Evolutionary conservation across 495 filamentous ascomycete species (phyloP), one percentile per base, ranked within the genome.

Genomic region (Pseudomonodictys pantanalensis): DNA sequence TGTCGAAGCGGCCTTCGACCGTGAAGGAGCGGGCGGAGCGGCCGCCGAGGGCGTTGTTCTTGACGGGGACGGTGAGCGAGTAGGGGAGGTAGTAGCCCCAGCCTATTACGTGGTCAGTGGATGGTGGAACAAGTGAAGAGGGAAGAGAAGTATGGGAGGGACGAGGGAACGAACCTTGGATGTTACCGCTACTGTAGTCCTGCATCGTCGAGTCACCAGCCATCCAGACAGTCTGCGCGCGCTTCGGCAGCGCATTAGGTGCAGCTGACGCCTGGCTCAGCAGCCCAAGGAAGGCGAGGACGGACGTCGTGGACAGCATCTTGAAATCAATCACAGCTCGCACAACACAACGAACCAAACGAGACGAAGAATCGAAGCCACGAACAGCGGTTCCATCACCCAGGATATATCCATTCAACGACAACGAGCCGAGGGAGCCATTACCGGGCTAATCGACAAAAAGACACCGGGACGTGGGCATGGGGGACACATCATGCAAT

Each of bases 11-110:
- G 47, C 77, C 78, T 68, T 86, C 83, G 58, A 81, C 77, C 0
- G 77, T 81, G 71, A 77, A 86, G 50, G 77, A 81, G 58, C 83
- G 81, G 5, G 83, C 82, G 32, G 78, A 82, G 49, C 82, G 79
- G 46, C 83, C 83, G 8, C 72, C 78, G 25, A 84, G 73, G 39
- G 83, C 83, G 50, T 82, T 72, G 75, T 86, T 86, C 46, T 78
- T 71, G 7, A 86, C 76, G 5, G 71, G 56, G 32, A 73, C 67
- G 38, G 74, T 73, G 55, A 80, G 68, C 30, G 76, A 77, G 35
- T 72, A 75, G 24, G 71, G 52, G 35, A 86, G 73, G 63, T 83
- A 85, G 52, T 80, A 66, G 52, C 83, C 83, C 83, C 83, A 86
- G 53, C 83, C 83, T 81, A 15, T 41, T 12, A 35, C 15, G 32